phyloP scores from a whole-genome alignment of 139 green algal genomes.

The Haematococcus lacustris region DNA sequence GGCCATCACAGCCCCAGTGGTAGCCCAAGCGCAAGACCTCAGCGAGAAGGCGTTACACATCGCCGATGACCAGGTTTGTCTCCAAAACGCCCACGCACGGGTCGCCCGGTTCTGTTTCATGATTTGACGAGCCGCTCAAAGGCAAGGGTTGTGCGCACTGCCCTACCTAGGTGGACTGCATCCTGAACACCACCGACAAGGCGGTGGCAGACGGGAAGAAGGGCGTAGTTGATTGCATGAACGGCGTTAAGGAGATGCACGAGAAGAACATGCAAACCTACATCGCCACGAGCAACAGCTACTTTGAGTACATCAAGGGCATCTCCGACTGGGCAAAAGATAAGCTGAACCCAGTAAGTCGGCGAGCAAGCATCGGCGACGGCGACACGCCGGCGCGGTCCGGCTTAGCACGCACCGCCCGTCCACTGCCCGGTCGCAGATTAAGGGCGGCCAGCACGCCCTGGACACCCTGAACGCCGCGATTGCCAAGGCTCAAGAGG shows the following conservation, averaged over 20 bases:
- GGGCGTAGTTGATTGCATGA: background rate
- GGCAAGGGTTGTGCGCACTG: too few species aligned
- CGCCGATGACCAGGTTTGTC: too few species aligned
- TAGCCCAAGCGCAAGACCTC: too few species aligned
- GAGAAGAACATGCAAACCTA: background rate
- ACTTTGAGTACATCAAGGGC: background rate
- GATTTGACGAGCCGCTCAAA: too few species aligned
- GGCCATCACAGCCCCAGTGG: too few species aligned
- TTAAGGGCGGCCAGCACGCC: background rate
- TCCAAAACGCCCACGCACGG: too few species aligned
- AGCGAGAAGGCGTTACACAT: too few species aligned
- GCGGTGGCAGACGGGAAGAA: background rate
- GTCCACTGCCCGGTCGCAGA: too few species aligned
- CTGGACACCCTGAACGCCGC: constrained; percentile 1
- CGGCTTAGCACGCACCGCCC: too few species aligned
- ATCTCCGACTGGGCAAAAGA: background rate
- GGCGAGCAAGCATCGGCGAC: too few species aligned
- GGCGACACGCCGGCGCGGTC: too few species aligned
- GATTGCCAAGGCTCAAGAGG: constrained; percentile 16
- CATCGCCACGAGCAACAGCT: background rate
- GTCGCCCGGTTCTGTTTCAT: too few species aligned
- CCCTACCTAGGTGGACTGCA: background rate
- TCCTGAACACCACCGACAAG: background rate
- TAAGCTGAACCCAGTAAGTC: background rate
- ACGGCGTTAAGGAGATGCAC: background rate